Evolutionary conservation across 176 grass and related monocot species (phyloP), one percentile per base, ranked within the genome.

Genomic region (Dactylis glomerata): DNA sequence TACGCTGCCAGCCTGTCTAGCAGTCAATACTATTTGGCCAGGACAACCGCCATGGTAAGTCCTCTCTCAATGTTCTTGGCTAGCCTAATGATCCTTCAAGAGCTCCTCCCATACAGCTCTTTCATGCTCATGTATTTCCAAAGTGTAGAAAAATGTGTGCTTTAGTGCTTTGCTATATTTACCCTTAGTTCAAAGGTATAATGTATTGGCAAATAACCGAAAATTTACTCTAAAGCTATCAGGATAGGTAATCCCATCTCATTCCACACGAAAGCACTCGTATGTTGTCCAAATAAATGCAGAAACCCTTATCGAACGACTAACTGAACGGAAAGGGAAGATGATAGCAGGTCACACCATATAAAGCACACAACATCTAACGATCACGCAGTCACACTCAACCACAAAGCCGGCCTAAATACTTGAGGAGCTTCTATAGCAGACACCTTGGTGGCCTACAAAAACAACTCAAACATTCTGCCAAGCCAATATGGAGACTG

Each of bases 311-410:
- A 61, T 19, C 13, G 50, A 7, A 83, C 49, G 79, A 77, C 30
- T 6, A 37, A 81, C 10, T 54, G 67, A 28, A 54, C 5, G 40
- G 4, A 13, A 38, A 27, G 31, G 4, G 19, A 49, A 27, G 64
- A 30, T 81, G 11, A 41, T 88, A 81, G 59, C 31, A 76, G 61
- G 45, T 58, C 57, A 59, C 58, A 57, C 26, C 9, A 80, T 32
- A 80, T 22, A 80, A 51, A 44, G 7, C 52, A 71, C 22, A 59
- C 34, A 47, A 15, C 38, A 81, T 49, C 5, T 59, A 85, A 68
- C 15, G 55, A 8, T 54, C 49, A 23, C 17, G 40, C 38, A 81
- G 51, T 77, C 50, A 81, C 71, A 76, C 36, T 68, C 40, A 61
- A 65, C 55, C 31, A 51, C 42, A 78, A 45, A 50, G 63, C 70